Percentiles rank a stretch among this genome's conserved stretches.
These are phyloP conservation scores for Limonomyces culmigenus DNA, from an alignment of 1,284 basidiomycete species.

Conservation along the genomic window DNA sequence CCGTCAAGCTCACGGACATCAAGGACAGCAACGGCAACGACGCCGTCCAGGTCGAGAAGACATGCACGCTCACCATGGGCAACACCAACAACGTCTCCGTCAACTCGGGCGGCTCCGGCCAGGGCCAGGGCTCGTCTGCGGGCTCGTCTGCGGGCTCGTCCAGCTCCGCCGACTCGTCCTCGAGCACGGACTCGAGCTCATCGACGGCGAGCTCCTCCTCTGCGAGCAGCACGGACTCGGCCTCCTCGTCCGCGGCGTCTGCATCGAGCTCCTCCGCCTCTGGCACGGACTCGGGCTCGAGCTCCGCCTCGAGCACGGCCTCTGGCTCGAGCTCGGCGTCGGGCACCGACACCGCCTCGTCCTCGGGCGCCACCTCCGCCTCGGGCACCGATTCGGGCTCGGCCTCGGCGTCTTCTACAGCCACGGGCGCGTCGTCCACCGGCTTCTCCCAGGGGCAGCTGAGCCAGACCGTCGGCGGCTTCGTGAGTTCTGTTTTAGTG, in stretches of 20 bases:
- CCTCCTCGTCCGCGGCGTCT: constrained; percentile 5
- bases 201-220: too few species aligned
- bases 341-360: not conserved
- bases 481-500: too few species aligned
- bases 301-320: too few species aligned
- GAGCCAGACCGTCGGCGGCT: too few species aligned
- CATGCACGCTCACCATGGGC: constrained; percentile 28
- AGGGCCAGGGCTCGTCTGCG: constrained; percentile 5
- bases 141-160: constrained; percentile 3
- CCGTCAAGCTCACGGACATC: constrained; percentile 38
- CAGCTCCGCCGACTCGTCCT: not conserved
- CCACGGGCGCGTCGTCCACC: too few species aligned
- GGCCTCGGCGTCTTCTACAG: constrained; percentile 2
- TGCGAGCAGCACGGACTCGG: too few species aligned
- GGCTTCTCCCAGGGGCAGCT: too few species aligned
- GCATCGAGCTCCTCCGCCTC: constrained; percentile 7
- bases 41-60: constrained; percentile 35
- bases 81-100: constrained; percentile 3
- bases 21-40: constrained; percentile 27
- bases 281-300: constrained; percentile 6
- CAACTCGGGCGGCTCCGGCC: constrained; percentile 8
- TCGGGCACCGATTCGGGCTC: too few species aligned
- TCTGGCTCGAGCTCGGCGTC: not conserved
- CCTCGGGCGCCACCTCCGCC: constrained; percentile 6
- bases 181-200: constrained; percentile 3